A percentile compares a stretch with the other conserved stretches of the same genome.
These are phyloP conservation scores for Candida tunisiensis DNA, from an alignment of 1,139 yeast genomes.

Conservation along the genomic window DNA sequence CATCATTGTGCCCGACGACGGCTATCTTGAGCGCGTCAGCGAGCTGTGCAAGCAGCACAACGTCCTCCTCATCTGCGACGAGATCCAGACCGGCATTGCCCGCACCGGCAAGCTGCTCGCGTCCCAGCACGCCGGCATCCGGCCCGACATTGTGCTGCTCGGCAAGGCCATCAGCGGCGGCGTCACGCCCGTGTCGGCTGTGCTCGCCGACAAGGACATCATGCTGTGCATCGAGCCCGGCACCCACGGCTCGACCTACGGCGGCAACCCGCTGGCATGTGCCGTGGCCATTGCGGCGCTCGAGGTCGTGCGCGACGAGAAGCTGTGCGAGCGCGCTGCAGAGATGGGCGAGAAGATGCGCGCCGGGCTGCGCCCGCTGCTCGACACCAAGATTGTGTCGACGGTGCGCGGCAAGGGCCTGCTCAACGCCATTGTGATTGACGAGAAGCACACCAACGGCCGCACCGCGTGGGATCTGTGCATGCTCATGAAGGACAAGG, in stretches of 20 bases:
- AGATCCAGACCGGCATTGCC: constrained; percentile 94
- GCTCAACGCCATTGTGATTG: constrained; percentile 82
- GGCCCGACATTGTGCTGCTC: constrained; percentile 72
- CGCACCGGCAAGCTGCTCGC: constrained; percentile 93
- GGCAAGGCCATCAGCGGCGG: constrained; percentile 98
- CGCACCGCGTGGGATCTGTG: constrained; percentile 96
- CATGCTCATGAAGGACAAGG: constrained; percentile 71
- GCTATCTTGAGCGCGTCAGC: constrained; percentile 58
- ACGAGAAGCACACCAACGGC: constrained; percentile 68
- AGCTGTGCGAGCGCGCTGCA: constrained; percentile 63
- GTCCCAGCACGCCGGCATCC: constrained; percentile 71
- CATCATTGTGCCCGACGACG: constrained; percentile 82
- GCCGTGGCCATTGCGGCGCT: constrained; percentile 91
- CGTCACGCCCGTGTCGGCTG: constrained; percentile 83
- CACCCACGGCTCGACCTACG: constrained; percentile 94
- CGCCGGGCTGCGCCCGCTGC: constrained; percentile 45
- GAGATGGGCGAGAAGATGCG: constrained; percentile 57
- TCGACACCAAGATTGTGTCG: constrained; percentile 47
- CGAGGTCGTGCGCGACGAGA: constrained; percentile 77
- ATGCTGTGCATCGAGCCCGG: constrained; percentile 90
- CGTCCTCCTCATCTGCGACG: constrained; percentile 83
- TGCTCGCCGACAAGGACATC: constrained; percentile 70
- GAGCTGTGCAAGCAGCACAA: constrained; percentile 70
- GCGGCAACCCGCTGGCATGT: constrained; percentile 95
- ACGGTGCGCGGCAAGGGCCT: constrained; percentile 92